Base-by-base conservation (phyloP, 306 rosid species). In the Fragaria iinumae region DNA sequence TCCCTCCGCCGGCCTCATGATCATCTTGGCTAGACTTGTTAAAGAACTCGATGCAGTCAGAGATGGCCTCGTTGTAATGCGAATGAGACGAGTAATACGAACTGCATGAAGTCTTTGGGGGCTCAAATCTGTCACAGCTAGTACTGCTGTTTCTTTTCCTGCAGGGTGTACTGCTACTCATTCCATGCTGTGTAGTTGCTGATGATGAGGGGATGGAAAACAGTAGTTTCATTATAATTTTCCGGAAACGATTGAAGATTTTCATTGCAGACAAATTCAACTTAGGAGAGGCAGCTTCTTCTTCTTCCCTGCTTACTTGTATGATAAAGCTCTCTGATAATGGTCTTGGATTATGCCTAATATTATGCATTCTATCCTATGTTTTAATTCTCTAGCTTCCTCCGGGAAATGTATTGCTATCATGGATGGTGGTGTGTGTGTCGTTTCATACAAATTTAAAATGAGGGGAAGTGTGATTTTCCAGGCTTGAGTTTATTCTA, bases 41-140 rank as follows among this genome's bases (percentile, higher is more conserved):
- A 85, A 92, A 86, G 86, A 92, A 92, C 89, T 92, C 92, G 43
- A 92, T 92, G 82, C 96, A 90, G 38, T 92, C 97, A 0, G 92
- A 86, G 39, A 92, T 88, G 75, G 96, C 96, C 73, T 90, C 93
- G n/a, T 87, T 84, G 53, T 88, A 88, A 75, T 92, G 97, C 6
- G 92, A 87, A 67, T 90, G 88, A 17, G 97, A 88, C 17, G 94
- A 89, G 76, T 89, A 85, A 72, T 88, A 87, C 0, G 93, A 92
- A 70, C 93, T 92, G 83, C 90, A 92, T 17, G 96, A 92, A 0
- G 90, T 92, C 83, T 90, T 92, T 0, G 97, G 96, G 11, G 96
- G 96, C 69, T 92, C 93, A 71, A 84, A 88, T 25, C 73, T 56
- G 44, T 90, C 89, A 11, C 76, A 72, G 34, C 77, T 73, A 17